Conservation (phyloP, 768 basidiomycete genomes). For the Pisolithus microcarpus region DNA sequence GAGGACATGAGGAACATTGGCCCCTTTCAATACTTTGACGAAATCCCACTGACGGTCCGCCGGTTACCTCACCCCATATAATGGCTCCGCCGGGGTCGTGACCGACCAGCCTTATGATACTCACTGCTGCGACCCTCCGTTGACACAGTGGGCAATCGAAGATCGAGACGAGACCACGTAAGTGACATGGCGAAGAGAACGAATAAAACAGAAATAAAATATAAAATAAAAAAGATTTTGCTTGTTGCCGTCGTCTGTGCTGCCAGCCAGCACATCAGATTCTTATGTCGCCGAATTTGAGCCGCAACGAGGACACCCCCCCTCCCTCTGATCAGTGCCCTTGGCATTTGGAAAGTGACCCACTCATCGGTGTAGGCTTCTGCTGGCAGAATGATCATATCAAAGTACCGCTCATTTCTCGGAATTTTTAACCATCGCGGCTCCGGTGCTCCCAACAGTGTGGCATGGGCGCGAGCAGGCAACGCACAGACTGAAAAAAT, state of each 20-base stretch:
- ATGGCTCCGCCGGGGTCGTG: slow-evolving; percentile 7
- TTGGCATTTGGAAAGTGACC: no score
- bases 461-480: no score
- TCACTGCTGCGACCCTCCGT: neutral
- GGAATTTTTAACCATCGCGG: no score
- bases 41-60: neutral
- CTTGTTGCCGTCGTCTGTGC: neutral
- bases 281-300: slow-evolving; percentile 2
- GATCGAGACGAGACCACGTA: neutral
- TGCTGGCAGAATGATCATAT: no score
- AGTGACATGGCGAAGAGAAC: neutral
- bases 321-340: neutral
- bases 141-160: neutral
- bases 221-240: neutral
- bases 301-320: neutral
- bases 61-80: slow-evolving; percentile 13
- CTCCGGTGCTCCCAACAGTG: no score
- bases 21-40: slow-evolving; percentile 5
- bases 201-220: neutral
- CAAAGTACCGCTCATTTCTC: no score
- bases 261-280: slow-evolving; percentile 1
- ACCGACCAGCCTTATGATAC: neutral
- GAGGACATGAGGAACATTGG: neutral
- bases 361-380: no score
- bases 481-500: no score